Conservation (phyloP, 2,329 filamentous ascomycete species). For the Talaromyces sp. region DNA sequence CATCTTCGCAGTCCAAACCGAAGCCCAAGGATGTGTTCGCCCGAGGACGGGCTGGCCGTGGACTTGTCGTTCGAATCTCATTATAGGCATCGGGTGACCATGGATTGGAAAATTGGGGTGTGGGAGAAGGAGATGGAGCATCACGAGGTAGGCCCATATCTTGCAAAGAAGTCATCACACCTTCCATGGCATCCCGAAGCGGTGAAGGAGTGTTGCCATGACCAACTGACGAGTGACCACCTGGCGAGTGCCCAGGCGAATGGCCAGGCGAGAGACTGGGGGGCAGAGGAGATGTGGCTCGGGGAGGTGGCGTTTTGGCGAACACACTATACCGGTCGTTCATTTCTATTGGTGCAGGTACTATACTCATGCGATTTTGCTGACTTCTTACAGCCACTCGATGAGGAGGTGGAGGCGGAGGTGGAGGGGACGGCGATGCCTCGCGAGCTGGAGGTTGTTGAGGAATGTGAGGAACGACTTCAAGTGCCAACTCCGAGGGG, state of each 20-base stretch:
- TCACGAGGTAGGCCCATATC: conserved; percentile 67
- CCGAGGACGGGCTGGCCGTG: conserved; percentile 40
- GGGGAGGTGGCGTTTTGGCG: conserved; percentile 46
- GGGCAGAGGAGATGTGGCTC: conserved; percentile 9
- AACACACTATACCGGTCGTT: conserved; percentile 37
- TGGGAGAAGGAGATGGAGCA: conserved; percentile 47
- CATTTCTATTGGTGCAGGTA: conserved; percentile 33
- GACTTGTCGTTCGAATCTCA: conserved; percentile 34
- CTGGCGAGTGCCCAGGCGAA: conserved; percentile 12
- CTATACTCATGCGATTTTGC: conserved; percentile 21
- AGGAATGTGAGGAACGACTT: conserved; percentile 20
- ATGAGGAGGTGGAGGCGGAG: conserved; percentile 78
- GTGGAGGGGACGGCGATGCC: conserved; percentile 63
- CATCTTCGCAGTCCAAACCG: conserved; percentile 45
- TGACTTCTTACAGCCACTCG: conserved; percentile 49
- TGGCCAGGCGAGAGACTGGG: neutral
- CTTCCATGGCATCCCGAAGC: conserved; percentile 90
- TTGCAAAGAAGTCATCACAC: conserved; percentile 91
- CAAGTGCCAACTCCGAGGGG: conserved; percentile 18
- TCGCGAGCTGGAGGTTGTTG: conserved; percentile 44
- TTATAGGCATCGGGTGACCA: conserved; percentile 92
- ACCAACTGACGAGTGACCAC: conserved; percentile 12
- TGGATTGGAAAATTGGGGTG: conserved; percentile 54
- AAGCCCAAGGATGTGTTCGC: conserved; percentile 73
- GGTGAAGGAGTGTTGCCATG: conserved; percentile 77